phyloP scores from a whole-genome alignment of 495 filamentous ascomycete species.

The Evernia prunastri region DNA sequence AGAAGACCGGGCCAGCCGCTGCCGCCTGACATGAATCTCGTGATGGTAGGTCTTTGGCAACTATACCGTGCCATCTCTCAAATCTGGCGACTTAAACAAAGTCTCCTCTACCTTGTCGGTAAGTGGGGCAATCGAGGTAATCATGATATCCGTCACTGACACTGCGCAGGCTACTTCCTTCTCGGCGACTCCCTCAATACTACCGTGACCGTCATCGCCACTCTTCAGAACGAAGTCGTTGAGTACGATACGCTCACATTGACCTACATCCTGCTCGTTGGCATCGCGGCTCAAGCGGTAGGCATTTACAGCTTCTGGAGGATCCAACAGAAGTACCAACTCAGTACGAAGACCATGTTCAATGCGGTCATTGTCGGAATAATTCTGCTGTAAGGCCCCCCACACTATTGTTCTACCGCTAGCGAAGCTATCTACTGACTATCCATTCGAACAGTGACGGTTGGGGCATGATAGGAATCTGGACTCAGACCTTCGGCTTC shows the following conservation, averaged over 20 bases:
- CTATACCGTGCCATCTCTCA: conserved; percentile 50
- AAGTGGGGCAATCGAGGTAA: background rate
- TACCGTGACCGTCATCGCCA: conserved; percentile 59
- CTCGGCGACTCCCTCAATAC: conserved; percentile 60
- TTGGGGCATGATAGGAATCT: conserved; percentile 64
- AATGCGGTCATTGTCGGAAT: conserved; percentile 51
- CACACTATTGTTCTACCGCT: background rate
- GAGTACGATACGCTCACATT: conserved; percentile 54
- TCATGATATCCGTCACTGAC: background rate
- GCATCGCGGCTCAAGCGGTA: conserved; percentile 54
- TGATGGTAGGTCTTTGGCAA: conserved; percentile 54
- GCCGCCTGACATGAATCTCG: conserved; percentile 38
- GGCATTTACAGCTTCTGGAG: conserved; percentile 58
- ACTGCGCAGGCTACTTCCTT: conserved; percentile 50
- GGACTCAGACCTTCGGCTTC: conserved; percentile 56
- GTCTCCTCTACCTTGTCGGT: conserved; percentile 56
- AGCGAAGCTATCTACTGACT: background rate
- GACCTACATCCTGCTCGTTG: conserved; percentile 58
- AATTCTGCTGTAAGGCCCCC: conserved; percentile 38
- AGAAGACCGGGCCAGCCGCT: conserved; percentile 49
- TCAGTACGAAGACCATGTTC: conserved; percentile 59
- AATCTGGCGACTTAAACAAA: conserved; percentile 59
- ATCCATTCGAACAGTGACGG: conserved; percentile 32
- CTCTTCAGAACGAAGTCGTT: conserved; percentile 56
- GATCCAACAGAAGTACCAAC: conserved; percentile 45